Evolutionary conservation across 2,329 filamentous ascomycete species (phyloP), one percentile per base, ranked within the genome.

Genomic region (Seiridium cupressi): DNA sequence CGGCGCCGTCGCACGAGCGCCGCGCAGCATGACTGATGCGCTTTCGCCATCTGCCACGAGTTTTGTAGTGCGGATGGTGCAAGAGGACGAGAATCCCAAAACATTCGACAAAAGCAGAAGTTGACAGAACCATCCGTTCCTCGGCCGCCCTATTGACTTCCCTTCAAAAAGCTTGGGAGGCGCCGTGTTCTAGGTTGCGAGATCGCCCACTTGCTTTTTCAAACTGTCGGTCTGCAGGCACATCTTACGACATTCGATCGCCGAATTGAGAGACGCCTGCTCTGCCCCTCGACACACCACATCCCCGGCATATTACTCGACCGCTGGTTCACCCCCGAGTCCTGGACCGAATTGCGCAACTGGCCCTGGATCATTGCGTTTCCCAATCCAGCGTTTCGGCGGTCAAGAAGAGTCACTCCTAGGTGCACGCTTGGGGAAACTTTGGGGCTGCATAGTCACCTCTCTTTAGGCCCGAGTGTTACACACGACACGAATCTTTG

Each of bases 101-200:
- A 49, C n/a, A 53, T n/a, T 11, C 32, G 49, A 53, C 53, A 26
- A 44, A 55, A 55, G 53, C n/a, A 55, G 53, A 55, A 55, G 53
- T 26, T 55, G 53, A 44, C 26, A 44, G 40, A 42, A 44, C 32
- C 44, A 44, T 55, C 53, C 3, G 9, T 18, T 35, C 5, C 35
- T 35, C 35, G 34, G 11, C 35, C 49, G 10, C 10, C 31, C 10
- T 36, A 6, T 35, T 11, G 11, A 35, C 5, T 40, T 53, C 32
- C 10, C 4, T 10, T 6, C 26, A 31, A 36, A 49, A 49, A 49
- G 47, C 10, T 32, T 13, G 35, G 32, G 26, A 49, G 35, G 26
- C 47, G 26, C 35, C 26, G 10, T 49, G 47, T 26, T 32, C 47
- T 32, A 49, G 26, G 32, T 44, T 32, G 47, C 47, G 32, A 32